Evolutionary conservation across 495 filamentous ascomycete species (phyloP).

Genomic region (Penicillium dipodomyicola): DNA sequence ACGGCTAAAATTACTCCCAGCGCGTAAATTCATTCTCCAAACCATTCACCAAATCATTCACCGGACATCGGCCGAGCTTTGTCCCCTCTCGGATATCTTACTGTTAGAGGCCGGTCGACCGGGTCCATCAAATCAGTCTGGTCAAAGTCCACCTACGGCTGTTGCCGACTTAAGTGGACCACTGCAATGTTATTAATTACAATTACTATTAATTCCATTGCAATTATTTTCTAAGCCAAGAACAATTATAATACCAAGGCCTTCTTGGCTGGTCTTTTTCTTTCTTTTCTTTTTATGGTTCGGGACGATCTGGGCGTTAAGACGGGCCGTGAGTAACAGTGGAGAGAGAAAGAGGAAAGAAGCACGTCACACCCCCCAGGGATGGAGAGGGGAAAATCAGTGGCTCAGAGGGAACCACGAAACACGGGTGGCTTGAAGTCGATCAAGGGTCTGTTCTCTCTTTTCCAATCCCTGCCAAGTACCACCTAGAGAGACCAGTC

Average conservation of each 20-base stretch:
- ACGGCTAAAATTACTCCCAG: not conserved
- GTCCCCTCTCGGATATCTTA: conserved; percentile 5
- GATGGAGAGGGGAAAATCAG: conserved; percentile 28
- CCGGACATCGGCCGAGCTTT: conserved; percentile 5
- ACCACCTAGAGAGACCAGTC: conserved; percentile 6
- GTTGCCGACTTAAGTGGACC: conserved; percentile 13
- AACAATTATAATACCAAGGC: conserved; percentile 6
- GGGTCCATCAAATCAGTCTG: not conserved
- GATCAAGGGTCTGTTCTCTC: conserved; percentile 37
- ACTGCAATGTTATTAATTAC: not conserved
- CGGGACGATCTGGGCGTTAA: conserved; percentile 19
- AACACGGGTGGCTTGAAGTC: conserved; percentile 35
- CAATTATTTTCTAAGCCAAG: not conserved
- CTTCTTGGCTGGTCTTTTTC: not conserved
- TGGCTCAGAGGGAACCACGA: conserved; percentile 44
- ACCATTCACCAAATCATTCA: not conserved
- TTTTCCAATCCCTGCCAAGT: conserved; percentile 22
- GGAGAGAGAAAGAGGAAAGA: conserved; percentile 13
- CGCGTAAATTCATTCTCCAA: not conserved
- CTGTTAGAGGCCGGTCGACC: conserved; percentile 8
- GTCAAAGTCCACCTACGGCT: conserved; percentile 5
- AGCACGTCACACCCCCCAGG: conserved; percentile 36
- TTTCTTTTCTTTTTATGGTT: conserved; percentile 4
- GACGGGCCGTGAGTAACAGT: conserved; percentile 28
- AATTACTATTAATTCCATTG: too few species aligned